These are phyloP conservation scores for Blastobotrys robertii DNA, from an alignment of 805 yeast genomes.

Conservation along the genomic window DNA sequence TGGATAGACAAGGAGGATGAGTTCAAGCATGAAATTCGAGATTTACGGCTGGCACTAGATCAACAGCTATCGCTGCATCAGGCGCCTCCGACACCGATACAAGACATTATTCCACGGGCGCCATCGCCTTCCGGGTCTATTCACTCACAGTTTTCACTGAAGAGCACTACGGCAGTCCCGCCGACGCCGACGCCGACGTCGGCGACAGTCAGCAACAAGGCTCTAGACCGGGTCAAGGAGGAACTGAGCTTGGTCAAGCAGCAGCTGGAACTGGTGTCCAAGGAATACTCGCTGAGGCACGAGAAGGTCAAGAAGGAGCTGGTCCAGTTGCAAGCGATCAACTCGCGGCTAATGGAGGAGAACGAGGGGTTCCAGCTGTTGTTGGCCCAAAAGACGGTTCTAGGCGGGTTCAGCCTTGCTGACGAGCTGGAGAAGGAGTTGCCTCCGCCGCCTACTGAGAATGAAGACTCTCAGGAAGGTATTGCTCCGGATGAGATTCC, in stretches of 20 bases:
- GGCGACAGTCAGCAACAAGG: constrained; percentile 4
- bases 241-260: constrained; percentile 19
- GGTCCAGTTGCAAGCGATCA: constrained; percentile 15
- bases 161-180: constrained; percentile 6
- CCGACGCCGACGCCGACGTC: constrained; percentile 14
- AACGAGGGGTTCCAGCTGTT: constrained; percentile 27
- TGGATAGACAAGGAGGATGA: constrained; percentile 21
- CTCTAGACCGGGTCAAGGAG: constrained; percentile 12
- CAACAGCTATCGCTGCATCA: neutral
- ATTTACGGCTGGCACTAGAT: neutral
- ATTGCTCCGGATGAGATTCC: neutral
- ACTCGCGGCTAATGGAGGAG: constrained; percentile 24
- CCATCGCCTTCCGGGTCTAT: neutral
- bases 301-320: constrained; percentile 20
- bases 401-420: constrained; percentile 17
- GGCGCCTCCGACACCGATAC: neutral
- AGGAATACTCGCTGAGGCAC: constrained; percentile 23
- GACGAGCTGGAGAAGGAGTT: constrained; percentile 13
- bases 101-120: neutral
- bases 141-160: neutral
- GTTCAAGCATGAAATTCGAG: constrained; percentile 5
- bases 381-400: constrained; percentile 25
- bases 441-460: neutral
- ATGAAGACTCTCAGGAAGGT: neutral
- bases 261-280: constrained; percentile 22